A percentile compares a stretch with the other conserved stretches of the same genome.
These are phyloP conservation scores for Diaporthe aspalathi DNA, from an alignment of 2,329 filamentous ascomycete genomes.

Conservation along the genomic window DNA sequence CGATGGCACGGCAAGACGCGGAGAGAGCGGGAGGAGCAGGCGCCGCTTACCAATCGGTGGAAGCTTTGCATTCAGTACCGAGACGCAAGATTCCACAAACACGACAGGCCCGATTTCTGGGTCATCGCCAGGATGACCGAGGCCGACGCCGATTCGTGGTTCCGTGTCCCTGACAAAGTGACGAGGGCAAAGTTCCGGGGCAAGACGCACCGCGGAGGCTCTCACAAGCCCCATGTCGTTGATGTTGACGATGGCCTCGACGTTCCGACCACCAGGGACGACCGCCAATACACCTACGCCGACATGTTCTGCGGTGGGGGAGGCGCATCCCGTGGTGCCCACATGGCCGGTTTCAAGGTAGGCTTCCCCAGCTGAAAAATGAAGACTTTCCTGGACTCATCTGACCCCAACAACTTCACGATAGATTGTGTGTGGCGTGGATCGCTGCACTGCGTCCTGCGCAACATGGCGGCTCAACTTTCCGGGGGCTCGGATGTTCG, in stretches of 20 bases:
- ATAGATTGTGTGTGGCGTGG: conserved; percentile 61
- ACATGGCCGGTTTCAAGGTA: conserved; percentile 62
- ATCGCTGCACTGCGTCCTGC: conserved; percentile 68
- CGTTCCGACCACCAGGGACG: background rate
- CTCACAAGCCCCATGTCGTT: conserved; percentile 45
- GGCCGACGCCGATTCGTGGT: conserved; percentile 44
- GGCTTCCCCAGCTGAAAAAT: background rate
- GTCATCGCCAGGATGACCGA: conserved; percentile 47
- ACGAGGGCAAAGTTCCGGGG: conserved; percentile 54
- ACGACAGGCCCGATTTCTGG: conserved; percentile 48
- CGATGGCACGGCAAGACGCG: background rate
- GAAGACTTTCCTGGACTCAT: no score
- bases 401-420: background rate
- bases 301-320: conserved; percentile 81
- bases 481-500: conserved; percentile 53
- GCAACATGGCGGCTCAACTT: conserved; percentile 71
- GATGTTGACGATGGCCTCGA: background rate
- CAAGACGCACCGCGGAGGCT: conserved; percentile 52
- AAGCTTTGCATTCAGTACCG: conserved; percentile 52
- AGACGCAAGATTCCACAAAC: conserved; percentile 41
- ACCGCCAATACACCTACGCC: conserved; percentile 69
- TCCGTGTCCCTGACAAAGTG: conserved; percentile 43
- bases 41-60: conserved; percentile 64
- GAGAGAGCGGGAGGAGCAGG: conserved; percentile 43
- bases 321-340: conserved; percentile 75